These are phyloP conservation scores for maize (Zea mays) DNA, from an alignment of 176 grass and related monocot species.

Conservation along the genomic window Zm-B73-REFERENCE-NAM-5.0 NC_050100.1:31187001-31187500, in stretches of 20 bases:
- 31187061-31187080: not conserved
- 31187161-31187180: not conserved
- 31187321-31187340: conserved; percentile 48
- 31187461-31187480: conserved; percentile 62
- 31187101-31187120: not conserved
- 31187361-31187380: conserved; percentile 98
- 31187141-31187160: not conserved
- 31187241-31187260: conserved; percentile 95
- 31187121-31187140: not conserved
- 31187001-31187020: not conserved
- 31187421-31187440: conserved; percentile 69
- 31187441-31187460: conserved; percentile 98
- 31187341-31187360: conserved; percentile 46
- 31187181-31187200: not conserved
- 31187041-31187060: not conserved
- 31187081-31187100: not conserved
- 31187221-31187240: conserved; percentile 12
- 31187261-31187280: conserved; percentile 74
- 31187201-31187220: not conserved
- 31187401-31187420: conserved; percentile 69
- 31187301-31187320: conserved; percentile 39
- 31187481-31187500: not conserved
- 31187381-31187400: conserved; percentile 97
- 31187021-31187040: not conserved
- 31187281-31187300: conserved; percentile 60